Conservation (phyloP, 2,329 filamentous ascomycete species). For the Aschersonia sp. region DNA sequence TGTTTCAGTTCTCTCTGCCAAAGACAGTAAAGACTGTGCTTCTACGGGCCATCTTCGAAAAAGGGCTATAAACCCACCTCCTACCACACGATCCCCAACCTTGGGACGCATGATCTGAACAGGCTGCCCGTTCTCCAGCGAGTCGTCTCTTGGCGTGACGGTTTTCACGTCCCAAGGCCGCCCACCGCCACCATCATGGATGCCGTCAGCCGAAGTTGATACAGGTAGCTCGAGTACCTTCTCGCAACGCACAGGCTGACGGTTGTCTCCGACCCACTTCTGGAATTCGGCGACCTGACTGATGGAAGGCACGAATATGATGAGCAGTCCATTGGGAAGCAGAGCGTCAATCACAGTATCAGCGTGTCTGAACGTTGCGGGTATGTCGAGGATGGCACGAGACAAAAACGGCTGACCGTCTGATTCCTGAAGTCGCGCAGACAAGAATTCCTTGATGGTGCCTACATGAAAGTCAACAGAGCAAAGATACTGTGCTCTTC, state of each 20-base stretch:
- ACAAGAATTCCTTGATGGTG: conserved; percentile 49
- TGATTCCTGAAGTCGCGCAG: conserved; percentile 29
- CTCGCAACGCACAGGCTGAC: conserved; percentile 40
- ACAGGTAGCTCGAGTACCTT: conserved; percentile 42
- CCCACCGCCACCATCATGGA: conserved; percentile 33
- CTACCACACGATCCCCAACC: conserved; percentile 23
- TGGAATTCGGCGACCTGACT: conserved; percentile 58
- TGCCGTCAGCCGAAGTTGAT: conserved; percentile 22
- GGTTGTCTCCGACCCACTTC: conserved; percentile 30
- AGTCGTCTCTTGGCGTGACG: conserved; percentile 16
- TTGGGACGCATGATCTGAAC: conserved; percentile 27
- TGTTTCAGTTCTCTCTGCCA: too few species aligned
- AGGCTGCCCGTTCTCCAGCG: conserved; percentile 8
- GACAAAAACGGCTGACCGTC: conserved; percentile 46
- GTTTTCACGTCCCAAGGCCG: conserved; percentile 50
- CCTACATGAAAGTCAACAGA: conserved; percentile 64
- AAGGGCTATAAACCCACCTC: conserved; percentile 26
- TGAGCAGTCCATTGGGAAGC: conserved; percentile 46
- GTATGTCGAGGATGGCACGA: conserved; percentile 61
- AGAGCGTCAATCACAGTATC: conserved; percentile 40
- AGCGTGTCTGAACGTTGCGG: conserved; percentile 37
- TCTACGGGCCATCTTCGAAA: conserved; percentile 17
- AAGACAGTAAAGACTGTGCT: neutral
- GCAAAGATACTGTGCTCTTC: conserved; percentile 52
- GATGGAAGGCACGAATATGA: conserved; percentile 63